Base-by-base conservation (phyloP, 2,329 filamentous ascomycete genomes). In the Sporothrix phasma region DNA sequence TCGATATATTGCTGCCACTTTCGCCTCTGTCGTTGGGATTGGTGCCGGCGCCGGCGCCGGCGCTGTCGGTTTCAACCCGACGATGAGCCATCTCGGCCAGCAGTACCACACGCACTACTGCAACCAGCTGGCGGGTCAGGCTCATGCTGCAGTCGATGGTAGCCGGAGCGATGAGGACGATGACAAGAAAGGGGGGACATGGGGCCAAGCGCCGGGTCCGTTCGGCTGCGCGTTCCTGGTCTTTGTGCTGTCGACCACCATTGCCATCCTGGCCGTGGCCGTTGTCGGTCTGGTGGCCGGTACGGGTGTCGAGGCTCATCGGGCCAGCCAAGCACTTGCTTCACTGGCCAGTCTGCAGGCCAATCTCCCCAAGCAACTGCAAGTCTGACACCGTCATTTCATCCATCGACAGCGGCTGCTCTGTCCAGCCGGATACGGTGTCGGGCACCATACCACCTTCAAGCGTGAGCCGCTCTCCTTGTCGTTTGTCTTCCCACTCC, bases 241-340 rank as follows among this genome's bases (percentile, higher is more conserved):
- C 2, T 76, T 80, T 43, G 65, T 76, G 26, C 73, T 81, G 13
- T 76, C 75, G 3, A 66, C 71, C 62, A 73, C 77, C 63, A 75
- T 79, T 64, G 76, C 74, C 5, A 41, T 77, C 13, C 67, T 80
- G 47, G 73, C 73, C 0, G 74, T 71, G 0, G 74, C 76, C 1
- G 77, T 79, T 13, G 75, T 80, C 61, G 78, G 77, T 1, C 70
- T 80, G 29, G 78, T 77, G 1, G 77, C 76, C 0, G 76, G 77
- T 3, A 78, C 76, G 1, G 79, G 77, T 5, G 70, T 80, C 5
- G 74, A 78, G 62, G 68, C 75, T 6, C 74, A 69, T 65, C 73
- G 76, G 54, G 76, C 77, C 5, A 77, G 72, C 61, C 67, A 73
- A 13, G 76, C 76, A 0, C 71, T 39, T 26, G 51, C 62, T 41